These are phyloP conservation scores for Fremontodendron californicum DNA, from an alignment of 345 rosid genomes.

Conservation along the genomic window DNA sequence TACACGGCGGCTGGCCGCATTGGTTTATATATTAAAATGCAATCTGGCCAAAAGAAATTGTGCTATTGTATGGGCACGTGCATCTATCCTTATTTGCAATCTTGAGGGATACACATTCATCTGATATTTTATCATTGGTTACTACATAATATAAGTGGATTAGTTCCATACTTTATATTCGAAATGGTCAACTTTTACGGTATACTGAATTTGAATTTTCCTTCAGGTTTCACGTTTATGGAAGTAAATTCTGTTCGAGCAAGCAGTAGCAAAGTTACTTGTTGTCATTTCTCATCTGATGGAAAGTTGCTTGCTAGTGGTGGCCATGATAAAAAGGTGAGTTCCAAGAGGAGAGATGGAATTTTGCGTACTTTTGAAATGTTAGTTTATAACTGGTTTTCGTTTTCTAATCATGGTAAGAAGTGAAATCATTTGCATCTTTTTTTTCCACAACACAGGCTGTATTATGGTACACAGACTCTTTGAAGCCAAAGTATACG, in stretches of 20 bases:
- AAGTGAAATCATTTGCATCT: constrained; percentile 2
- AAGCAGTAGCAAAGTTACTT: constrained; percentile 68
- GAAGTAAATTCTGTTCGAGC: constrained; percentile 74
- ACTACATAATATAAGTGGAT: neutral
- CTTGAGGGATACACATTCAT: neutral
- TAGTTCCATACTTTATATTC: constrained; percentile 2
- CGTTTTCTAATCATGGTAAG: neutral
- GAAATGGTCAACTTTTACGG: constrained; percentile 11
- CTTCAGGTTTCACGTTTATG: constrained; percentile 64
- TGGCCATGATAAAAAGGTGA: constrained; percentile 96
- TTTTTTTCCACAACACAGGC: constrained; percentile 49
- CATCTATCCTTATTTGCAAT: neutral
- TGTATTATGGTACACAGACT: constrained; percentile 76
- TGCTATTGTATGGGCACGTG: neutral
- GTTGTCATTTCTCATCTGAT: constrained; percentile 95
- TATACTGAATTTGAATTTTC: constrained; percentile 10
- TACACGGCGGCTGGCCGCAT: neutral
- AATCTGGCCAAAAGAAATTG: neutral
- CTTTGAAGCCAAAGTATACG: constrained; percentile 61
- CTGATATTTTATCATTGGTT: neutral
- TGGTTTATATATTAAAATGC: neutral
- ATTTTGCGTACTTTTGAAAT: neutral
- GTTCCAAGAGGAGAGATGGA: constrained; percentile 13
- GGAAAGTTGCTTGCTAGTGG: constrained; percentile 96
- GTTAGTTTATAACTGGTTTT: neutral